These are phyloP conservation scores for Blastobotrys robertii DNA, from an alignment of 805 yeast species.

Conservation along the genomic window DNA sequence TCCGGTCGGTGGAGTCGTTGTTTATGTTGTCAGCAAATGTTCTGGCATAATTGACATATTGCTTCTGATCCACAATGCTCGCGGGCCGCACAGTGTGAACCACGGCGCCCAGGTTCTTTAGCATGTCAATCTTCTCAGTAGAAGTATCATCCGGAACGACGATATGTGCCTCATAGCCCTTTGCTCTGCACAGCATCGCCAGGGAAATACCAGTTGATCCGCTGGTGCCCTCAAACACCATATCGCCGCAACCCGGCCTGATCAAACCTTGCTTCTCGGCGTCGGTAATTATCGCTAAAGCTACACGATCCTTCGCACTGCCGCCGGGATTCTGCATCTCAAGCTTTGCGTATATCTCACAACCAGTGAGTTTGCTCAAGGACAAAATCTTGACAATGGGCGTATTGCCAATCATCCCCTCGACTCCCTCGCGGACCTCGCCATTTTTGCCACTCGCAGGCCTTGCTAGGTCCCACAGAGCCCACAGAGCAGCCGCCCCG, in stretches of 20 bases:
- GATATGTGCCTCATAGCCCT: constrained; percentile 88
- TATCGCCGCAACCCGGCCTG: constrained; percentile 52
- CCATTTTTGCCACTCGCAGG: neutral
- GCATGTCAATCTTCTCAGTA: constrained; percentile 63
- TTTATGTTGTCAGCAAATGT: constrained; percentile 45
- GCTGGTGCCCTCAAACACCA: constrained; percentile 88
- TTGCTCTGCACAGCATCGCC: constrained; percentile 79
- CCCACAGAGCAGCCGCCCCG: neutral
- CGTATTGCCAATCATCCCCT: constrained; percentile 82
- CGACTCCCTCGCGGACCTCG: constrained; percentile 38
- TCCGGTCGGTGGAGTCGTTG: constrained; percentile 30
- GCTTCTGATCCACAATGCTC: constrained; percentile 85
- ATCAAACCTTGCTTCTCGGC: constrained; percentile 54
- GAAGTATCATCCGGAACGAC: constrained; percentile 93
- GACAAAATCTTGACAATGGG: constrained; percentile 70
- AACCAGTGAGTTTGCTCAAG: constrained; percentile 62
- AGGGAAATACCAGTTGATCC: constrained; percentile 96
- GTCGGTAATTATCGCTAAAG: constrained; percentile 65
- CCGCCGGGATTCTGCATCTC: constrained; percentile 90
- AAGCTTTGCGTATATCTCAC: constrained; percentile 76
- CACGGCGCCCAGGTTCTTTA: constrained; percentile 68
- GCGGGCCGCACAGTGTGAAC: constrained; percentile 89
- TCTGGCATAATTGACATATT: constrained; percentile 84
- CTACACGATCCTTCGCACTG: constrained; percentile 91
- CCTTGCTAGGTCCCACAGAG: neutral